Percentiles rank a stretch among this genome's conserved stretches.
These are phyloP conservation scores for Rhododendron molle DNA, from an alignment of 148 eudicot genomes.

Conservation along the genomic window DNA sequence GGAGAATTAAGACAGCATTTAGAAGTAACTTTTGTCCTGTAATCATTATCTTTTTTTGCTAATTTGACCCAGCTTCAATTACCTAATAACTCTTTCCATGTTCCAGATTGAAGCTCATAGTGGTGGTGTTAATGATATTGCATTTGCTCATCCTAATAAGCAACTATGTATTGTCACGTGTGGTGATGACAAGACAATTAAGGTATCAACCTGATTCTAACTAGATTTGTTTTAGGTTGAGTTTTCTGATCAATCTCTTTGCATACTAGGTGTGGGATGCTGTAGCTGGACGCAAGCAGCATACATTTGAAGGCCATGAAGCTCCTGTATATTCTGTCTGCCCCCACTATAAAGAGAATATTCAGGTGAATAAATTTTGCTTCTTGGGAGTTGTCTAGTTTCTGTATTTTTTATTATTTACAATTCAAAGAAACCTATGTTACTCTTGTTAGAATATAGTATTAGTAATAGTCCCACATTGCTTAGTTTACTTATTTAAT, in stretches of 20 bases:
- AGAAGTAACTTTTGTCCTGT: conserved; percentile 32
- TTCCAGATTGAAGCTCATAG: conserved; percentile 52
- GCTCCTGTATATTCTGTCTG: conserved; percentile 60
- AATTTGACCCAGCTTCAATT: background rate
- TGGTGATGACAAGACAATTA: conserved; percentile 61
- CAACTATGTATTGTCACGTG: conserved; percentile 56
- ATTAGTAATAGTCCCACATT: too few relatives aligned
- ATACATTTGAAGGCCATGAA: conserved; percentile 55
- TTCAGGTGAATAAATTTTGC: conserved; percentile 29
- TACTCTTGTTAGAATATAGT: too few relatives aligned
- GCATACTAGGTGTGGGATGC: conserved; percentile 56
- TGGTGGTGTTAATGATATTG: conserved; percentile 58
- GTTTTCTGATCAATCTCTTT: conserved; percentile 1
- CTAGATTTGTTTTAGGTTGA: background rate
- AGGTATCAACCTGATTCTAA: conserved; percentile 27
- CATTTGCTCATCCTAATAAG: conserved; percentile 56
- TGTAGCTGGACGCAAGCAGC: conserved; percentile 45
- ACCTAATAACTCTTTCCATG: conserved; percentile 12
- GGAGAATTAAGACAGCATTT: conserved; percentile 53
- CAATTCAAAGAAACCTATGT: background rate
- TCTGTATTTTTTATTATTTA: background rate
- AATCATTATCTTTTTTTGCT: background rate
- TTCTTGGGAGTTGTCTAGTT: background rate
- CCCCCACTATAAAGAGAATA: conserved; percentile 52
- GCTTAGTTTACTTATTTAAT: too few relatives aligned